phyloP scores from a whole-genome alignment of 345 rosid genomes.

The Kandelia obovata region DNA sequence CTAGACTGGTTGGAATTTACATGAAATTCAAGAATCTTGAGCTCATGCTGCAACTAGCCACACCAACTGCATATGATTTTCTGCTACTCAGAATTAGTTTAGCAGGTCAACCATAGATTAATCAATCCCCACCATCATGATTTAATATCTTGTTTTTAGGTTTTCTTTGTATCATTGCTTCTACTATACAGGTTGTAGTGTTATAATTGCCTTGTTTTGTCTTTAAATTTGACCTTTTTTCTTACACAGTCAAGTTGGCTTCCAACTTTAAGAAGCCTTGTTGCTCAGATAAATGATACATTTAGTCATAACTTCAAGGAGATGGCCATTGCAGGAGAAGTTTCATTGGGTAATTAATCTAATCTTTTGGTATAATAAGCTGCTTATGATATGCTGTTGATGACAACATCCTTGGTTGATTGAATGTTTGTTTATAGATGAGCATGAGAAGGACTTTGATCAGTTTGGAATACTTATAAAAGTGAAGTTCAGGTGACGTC shows the following conservation, averaged over 20 bases:
- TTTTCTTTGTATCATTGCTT: neutral
- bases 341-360: slow-evolving; percentile 49
- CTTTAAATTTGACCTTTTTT: neutral
- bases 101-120: too few species aligned
- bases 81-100: too few species aligned
- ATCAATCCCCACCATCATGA: too few species aligned
- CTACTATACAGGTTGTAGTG: neutral
- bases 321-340: slow-evolving; percentile 99
- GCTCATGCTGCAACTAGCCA: too few species aligned
- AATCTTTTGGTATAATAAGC: neutral
- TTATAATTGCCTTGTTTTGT: slow-evolving; percentile 5
- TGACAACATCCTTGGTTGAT: slow-evolving; percentile 17
- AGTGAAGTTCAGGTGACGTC: slow-evolving; percentile 79
- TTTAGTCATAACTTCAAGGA: slow-evolving; percentile 85
- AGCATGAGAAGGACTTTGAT: slow-evolving; percentile 76
- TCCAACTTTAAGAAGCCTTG: slow-evolving; percentile 80
- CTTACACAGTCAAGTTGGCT: slow-evolving; percentile 72
- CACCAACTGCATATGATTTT: too few species aligned
- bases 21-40: too few species aligned
- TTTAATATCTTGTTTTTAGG: too few species aligned
- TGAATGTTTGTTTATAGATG: slow-evolving; percentile 49
- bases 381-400: neutral
- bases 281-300: slow-evolving; percentile 71
- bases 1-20: too few species aligned
- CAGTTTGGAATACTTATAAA: slow-evolving; percentile 79